Evolutionary conservation across 306 rosid genomes (phyloP), one percentile per base, ranked within the genome.

Genomic region (Crotalaria pallida): DNA sequence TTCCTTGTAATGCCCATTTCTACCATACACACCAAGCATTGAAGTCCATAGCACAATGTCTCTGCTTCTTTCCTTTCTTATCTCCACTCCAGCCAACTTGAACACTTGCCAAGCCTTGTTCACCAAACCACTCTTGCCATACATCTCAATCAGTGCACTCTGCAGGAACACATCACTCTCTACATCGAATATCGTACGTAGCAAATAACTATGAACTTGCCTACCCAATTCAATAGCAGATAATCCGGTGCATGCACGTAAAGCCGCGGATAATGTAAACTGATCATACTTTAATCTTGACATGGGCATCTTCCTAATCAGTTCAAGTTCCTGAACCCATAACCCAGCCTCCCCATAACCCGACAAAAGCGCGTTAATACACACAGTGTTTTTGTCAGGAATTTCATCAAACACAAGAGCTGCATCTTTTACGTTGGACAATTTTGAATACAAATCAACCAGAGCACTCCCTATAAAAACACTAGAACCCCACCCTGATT

Each of bases 381-480:
- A 90, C 1, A 88, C 86, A 18, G 86, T 83, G 29, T 88, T 86
- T 79, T 70, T 86, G 1, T 67, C 50, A 13, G 95, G 96, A 61
- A 88, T 88, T 90, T 90, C 95, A 61, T 90, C 95, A 24, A 90
- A 90, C 95, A 88, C 12, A 9, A 19, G 66, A 16, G 65, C 72
- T 62, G 96, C 95, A 75, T 88, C 86, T 43, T 69, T 16, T 1
- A 86, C 67, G 10, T 64, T 7, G 8, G 29, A 81, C n/a, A 67
- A 59, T 73, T 86, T 90, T 0, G 92, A 79, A 44, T 90, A 88
- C 56, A 81, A 8, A 57, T 77, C 84, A 38, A 88, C 73, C 9
- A 90, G 67, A 81, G 95, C 95, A 83, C 92, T 81, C n/a, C 88
- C 96, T 61, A 90, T 83, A 70, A 84, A 88, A 23, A 86, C 90